Percentiles rank a stretch among this genome's conserved stretches.
Conservation (phyloP, 2,329 filamentous ascomycete genomes). For the Alternaria panax region DNA sequence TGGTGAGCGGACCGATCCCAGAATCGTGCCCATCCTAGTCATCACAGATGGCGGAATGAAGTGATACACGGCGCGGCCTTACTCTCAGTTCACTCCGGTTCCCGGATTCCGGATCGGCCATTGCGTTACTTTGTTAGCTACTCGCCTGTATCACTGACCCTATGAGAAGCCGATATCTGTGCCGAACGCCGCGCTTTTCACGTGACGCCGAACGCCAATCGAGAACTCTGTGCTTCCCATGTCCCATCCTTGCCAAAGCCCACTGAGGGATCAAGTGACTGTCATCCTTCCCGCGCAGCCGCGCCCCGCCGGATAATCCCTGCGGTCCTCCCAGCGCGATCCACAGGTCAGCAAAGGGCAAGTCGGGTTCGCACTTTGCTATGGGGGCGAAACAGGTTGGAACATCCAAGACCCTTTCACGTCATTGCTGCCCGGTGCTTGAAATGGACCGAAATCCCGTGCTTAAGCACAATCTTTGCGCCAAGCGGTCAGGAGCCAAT, state of each 20-base stretch:
- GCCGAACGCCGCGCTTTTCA: conserved; percentile 4
- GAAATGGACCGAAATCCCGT: conserved; percentile 11
- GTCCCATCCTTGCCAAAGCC: conserved; percentile 6
- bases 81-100: not conserved
- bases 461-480: not conserved
- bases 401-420: not conserved
- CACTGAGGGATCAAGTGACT: conserved; percentile 34
- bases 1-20: conserved; percentile 9
- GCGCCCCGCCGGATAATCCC: conserved; percentile 33
- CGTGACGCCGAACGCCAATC: not conserved
- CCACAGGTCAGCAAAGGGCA: conserved; percentile 28
- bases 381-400: conserved; percentile 31
- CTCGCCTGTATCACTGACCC: too few species aligned
- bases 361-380: conserved; percentile 38
- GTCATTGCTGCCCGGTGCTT: conserved; percentile 3
- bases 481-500: conserved; percentile 2
- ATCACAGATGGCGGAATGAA: conserved; percentile 4
- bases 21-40: conserved; percentile 5
- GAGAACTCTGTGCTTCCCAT: not conserved
- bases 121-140: not conserved
- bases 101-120: not conserved
- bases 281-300: conserved; percentile 46
- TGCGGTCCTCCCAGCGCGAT: conserved; percentile 26
- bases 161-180: not conserved
- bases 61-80: conserved; percentile 1